phyloP scores from a whole-genome alignment of 2,329 filamentous ascomycete species.

The Fusarium succisae region DNA sequence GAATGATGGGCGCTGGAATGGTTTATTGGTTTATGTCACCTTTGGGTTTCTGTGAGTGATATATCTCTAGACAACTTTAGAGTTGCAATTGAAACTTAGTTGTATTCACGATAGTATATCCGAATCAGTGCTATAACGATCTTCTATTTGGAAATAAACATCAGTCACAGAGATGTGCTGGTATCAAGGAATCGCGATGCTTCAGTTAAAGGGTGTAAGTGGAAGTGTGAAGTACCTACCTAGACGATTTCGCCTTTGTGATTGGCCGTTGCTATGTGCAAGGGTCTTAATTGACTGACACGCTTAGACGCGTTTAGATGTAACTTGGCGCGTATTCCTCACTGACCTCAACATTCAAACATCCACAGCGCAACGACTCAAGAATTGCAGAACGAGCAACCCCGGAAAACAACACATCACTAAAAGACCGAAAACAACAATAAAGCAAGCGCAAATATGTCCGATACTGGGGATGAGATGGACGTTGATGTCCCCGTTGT shows the following conservation, averaged over 20 bases:
- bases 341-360: conserved; percentile 37
- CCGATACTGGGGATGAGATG: conserved; percentile 70
- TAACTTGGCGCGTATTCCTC: conserved; percentile 42
- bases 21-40: conserved; percentile 10
- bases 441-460: conserved; percentile 54
- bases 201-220: background rate
- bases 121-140: too few species aligned
- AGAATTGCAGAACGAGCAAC: conserved; percentile 1
- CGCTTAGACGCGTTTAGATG: conserved; percentile 44
- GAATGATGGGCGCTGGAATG: conserved; percentile 33
- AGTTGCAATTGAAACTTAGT: conserved; percentile 10
- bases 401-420: background rate
- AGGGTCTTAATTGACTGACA: conserved; percentile 44
- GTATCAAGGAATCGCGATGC: background rate
- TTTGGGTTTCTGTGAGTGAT: conserved; percentile 1
- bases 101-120: background rate
- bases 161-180: too few species aligned
- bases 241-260: background rate
- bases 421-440: background rate
- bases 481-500: conserved; percentile 63
- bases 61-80: conserved; percentile 14
- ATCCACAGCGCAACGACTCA: background rate
- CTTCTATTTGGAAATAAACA: background rate
- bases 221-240: background rate
- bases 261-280: conserved; percentile 23